Conservation (phyloP, 1,284 basidiomycete genomes). For the Apiotrichum domesticum region DNA sequence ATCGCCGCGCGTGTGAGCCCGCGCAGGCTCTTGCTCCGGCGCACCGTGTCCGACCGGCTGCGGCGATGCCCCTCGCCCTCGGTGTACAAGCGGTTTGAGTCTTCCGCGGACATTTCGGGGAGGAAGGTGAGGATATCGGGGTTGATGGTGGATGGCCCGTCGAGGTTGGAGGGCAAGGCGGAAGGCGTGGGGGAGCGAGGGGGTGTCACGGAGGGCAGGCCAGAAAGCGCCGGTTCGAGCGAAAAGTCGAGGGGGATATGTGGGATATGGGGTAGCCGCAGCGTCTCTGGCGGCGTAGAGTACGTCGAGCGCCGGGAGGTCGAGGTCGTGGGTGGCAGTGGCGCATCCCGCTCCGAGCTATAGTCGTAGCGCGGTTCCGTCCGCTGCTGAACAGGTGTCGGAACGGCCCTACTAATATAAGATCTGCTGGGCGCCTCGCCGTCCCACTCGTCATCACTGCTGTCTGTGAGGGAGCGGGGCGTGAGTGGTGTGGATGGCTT, state of each 20-base stretch:
- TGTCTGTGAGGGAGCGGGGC: neutral
- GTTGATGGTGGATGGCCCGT: constrained; percentile 38
- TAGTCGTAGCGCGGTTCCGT: too few relatives aligned
- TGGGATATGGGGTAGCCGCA: too few relatives aligned
- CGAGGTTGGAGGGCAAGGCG: constrained; percentile 20
- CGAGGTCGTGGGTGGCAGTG: too few relatives aligned
- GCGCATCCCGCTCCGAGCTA: too few relatives aligned
- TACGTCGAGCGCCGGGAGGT: too few relatives aligned
- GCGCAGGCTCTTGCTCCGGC: neutral
- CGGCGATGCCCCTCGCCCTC: neutral
- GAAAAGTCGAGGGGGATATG: too few relatives aligned
- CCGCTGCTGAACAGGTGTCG: too few relatives aligned
- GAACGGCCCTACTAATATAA: neutral
- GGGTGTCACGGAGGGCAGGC: neutral
- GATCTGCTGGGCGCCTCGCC: neutral
- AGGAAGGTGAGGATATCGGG: constrained; percentile 42
- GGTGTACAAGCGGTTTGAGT: constrained; percentile 21
- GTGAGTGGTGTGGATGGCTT: neutral
- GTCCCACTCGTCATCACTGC: neutral
- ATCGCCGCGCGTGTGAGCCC: neutral
- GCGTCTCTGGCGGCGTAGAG: too few relatives aligned
- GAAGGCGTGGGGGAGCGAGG: neutral
- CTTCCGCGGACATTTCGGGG: constrained; percentile 39
- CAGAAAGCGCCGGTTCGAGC: too few relatives aligned
- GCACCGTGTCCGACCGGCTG: neutral